Percentiles rank a stretch among this genome's conserved stretches.
These are phyloP conservation scores for Aegilops speltoides DNA, from an alignment of 176 grass and related monocot genomes.

Conservation along the genomic window DNA sequence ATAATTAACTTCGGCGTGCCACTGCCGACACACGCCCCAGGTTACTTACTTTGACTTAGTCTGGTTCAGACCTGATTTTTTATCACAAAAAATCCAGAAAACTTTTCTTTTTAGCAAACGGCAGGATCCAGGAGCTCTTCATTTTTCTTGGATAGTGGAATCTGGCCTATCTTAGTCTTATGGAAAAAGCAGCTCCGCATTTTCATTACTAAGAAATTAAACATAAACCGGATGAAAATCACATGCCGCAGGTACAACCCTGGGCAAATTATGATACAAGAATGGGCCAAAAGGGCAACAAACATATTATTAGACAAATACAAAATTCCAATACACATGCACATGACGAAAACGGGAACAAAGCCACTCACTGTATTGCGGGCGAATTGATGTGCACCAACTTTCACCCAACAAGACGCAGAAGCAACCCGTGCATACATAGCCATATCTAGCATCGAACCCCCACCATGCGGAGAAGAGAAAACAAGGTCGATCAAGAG, in stretches of 20 bases:
- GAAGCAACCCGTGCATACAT: neutral
- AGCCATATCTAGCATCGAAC: neutral
- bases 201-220: neutral
- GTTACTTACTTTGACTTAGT: neutral
- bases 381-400: neutral
- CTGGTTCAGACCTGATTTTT: neutral
- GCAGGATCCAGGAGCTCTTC: neutral
- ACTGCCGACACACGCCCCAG: neutral
- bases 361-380: neutral
- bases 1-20: neutral
- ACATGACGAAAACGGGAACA: neutral
- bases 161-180: neutral
- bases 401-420: neutral
- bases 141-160: neutral
- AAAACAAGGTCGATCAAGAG: neutral
- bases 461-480: neutral
- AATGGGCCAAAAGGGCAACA: too few species aligned
- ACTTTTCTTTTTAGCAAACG: too few species aligned
- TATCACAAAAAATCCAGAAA: too few species aligned
- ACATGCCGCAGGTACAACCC: neutral
- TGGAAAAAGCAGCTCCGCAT: neutral
- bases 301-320: too few species aligned
- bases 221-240: neutral
- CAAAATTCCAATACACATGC: fast-evolving
- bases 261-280: too few species aligned